phyloP scores from a whole-genome alignment of 352 stramenopile species.

The Pythium inflatum region DNA sequence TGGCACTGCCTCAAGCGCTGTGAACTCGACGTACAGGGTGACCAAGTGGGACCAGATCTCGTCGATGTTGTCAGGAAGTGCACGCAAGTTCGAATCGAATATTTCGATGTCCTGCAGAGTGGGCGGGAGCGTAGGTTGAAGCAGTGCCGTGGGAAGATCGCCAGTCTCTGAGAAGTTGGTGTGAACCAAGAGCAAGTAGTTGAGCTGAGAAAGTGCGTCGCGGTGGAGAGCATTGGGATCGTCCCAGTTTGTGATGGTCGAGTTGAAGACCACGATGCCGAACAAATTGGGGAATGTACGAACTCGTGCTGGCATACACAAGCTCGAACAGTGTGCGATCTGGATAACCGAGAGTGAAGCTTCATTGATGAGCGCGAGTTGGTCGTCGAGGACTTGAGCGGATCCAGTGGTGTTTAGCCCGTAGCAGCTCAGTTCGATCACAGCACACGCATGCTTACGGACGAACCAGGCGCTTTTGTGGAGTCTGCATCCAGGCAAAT shows the following conservation, averaged over 20 bases:
- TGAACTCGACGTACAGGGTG: constrained; percentile 20
- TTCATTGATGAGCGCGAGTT: not conserved
- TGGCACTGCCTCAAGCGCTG: not conserved
- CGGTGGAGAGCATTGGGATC: not conserved
- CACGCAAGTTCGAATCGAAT: constrained; percentile 12
- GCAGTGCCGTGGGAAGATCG: not conserved
- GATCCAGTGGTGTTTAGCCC: not conserved
- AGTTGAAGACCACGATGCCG: constrained; percentile 31
- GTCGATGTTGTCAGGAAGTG: not conserved
- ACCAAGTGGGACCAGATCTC: constrained; percentile 1
- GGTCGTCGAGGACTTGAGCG: not conserved
- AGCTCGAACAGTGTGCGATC: not conserved
- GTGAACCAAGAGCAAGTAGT: constrained; percentile 9
- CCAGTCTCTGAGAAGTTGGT: constrained; percentile 12
- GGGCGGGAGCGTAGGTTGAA: not conserved
- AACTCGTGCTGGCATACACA: constrained; percentile 8
- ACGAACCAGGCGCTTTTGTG: constrained; percentile 15
- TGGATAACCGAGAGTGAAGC: not conserved
- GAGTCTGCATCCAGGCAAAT: constrained; percentile 8
- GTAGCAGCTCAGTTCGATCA: constrained; percentile 16
- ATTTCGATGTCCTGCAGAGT: constrained; percentile 25
- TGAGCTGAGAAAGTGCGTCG: not conserved
- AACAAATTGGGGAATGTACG: constrained; percentile 17
- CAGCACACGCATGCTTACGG: constrained; percentile 1
- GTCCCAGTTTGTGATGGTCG: constrained; percentile 22